Evolutionary conservation across 1,139 yeast genomes (phyloP).

Genomic region (Debaryomyces subglobosus): DNA sequence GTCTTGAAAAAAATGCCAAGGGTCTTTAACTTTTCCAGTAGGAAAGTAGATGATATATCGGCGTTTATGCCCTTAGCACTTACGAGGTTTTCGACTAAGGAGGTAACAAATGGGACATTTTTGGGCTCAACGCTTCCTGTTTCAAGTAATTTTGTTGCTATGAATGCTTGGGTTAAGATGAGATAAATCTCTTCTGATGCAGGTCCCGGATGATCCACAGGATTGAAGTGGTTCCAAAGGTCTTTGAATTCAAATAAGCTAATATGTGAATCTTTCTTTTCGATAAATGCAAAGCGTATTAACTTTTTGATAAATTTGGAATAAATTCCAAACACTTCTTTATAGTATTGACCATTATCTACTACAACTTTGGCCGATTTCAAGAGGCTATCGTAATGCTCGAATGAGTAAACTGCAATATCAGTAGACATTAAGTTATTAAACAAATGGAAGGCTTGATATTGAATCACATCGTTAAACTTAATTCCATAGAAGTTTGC

Average conservation of each 20-base stretch:
- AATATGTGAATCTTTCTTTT: not conserved
- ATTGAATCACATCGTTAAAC: constrained; percentile 41
- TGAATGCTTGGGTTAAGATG: constrained; percentile 20
- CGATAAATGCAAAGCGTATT: constrained; percentile 18
- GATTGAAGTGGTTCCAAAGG: constrained; percentile 22
- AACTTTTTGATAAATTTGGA: constrained; percentile 37
- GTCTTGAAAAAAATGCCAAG: constrained; percentile 26
- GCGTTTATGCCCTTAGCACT: not conserved
- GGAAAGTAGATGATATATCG: constrained; percentile 13
- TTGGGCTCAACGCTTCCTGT: not conserved
- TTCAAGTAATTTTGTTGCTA: not conserved
- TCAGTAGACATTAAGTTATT: constrained; percentile 29
- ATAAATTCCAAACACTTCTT: constrained; percentile 33
- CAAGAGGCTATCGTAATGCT: constrained; percentile 14
- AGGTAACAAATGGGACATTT: constrained; percentile 1
- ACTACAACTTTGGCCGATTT: constrained; percentile 31
- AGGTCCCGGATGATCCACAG: constrained; percentile 8
- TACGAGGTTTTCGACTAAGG: constrained; percentile 11
- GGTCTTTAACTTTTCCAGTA: constrained; percentile 34
- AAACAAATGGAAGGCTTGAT: constrained; percentile 42
- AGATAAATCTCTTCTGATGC: constrained; percentile 18
- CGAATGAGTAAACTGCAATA: constrained; percentile 14
- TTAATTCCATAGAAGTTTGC: constrained; percentile 23
- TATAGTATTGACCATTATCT: constrained; percentile 42
- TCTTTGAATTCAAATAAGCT: constrained; percentile 18